Conservation (phyloP, 2,329 filamentous ascomycete species). For the Rhynchosporium secalis region DNA sequence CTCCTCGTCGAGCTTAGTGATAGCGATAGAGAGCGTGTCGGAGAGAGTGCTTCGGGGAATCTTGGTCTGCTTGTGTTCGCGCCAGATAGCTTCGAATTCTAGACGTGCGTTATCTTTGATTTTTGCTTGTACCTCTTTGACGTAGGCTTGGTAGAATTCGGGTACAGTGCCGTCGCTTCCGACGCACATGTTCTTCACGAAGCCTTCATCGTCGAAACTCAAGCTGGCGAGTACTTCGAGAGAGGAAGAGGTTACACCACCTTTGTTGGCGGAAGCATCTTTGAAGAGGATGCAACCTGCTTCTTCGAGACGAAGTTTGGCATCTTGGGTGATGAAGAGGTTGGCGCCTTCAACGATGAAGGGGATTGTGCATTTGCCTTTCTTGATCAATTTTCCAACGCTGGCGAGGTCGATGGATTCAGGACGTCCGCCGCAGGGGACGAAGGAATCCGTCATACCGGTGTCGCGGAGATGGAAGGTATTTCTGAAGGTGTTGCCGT, state of each 20-base stretch:
- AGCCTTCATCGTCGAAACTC: slow-evolving; percentile 87
- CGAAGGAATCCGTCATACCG: slow-evolving; percentile 81
- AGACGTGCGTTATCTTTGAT: slow-evolving; percentile 89
- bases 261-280: slow-evolving; percentile 98
- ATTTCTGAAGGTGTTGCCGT: slow-evolving; percentile 95
- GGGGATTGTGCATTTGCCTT: slow-evolving; percentile 83
- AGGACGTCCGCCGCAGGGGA: slow-evolving; percentile 92
- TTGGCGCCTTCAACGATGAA: slow-evolving; percentile 99
- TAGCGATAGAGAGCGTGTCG: slow-evolving; percentile 86
- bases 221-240: slow-evolving; percentile 93
- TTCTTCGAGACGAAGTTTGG: slow-evolving; percentile 90
- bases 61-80: slow-evolving; percentile 82
- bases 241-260: slow-evolving; percentile 94
- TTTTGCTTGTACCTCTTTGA: slow-evolving; percentile 84
- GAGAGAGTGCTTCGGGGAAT: slow-evolving; percentile 81
- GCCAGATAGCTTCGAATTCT: slow-evolving; percentile 98
- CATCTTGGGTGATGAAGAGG: slow-evolving; percentile 97
- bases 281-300: slow-evolving; percentile 97
- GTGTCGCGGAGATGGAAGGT: slow-evolving; percentile 87
- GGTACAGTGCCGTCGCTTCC: slow-evolving; percentile 73
- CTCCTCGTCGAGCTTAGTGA: slow-evolving; percentile 96
- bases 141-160: slow-evolving; percentile 90
- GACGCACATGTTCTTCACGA: slow-evolving; percentile 93
- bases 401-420: slow-evolving; percentile 94
- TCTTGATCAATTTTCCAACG: slow-evolving; percentile 82